These are phyloP conservation scores for Forsythia viridissima DNA, from an alignment of 257 asterid genomes.

Conservation along the genomic window DNA sequence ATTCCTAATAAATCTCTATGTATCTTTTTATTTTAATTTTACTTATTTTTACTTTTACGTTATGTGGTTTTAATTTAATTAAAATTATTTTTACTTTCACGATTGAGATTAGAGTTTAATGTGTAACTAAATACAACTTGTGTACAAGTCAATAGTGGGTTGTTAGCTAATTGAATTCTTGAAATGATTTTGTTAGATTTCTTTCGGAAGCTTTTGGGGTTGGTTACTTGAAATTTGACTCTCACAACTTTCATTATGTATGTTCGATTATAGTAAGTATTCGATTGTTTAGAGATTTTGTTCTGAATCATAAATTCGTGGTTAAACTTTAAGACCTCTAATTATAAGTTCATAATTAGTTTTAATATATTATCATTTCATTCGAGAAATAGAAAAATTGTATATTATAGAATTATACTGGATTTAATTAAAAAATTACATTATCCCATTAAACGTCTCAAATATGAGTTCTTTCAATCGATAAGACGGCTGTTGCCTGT, in stretches of 20 bases:
- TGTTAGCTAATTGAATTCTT: background rate
- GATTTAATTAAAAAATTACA: background rate
- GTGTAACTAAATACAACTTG: no score
- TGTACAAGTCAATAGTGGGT: no score
- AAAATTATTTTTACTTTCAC: no score
- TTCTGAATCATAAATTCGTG: background rate
- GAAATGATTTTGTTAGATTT: background rate
- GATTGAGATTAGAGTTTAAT: no score
- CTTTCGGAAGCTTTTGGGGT: background rate
- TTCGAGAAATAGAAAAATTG: background rate
- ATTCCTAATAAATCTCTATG: background rate
- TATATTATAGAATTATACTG: background rate
- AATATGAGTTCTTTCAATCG: no score
- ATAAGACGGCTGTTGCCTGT: no score
- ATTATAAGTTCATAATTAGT: background rate
- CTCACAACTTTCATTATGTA: background rate
- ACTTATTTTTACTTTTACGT: background rate
- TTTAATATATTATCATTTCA: background rate
- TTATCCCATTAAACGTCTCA: background rate
- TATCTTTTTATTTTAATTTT: background rate
- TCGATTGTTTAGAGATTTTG: background rate
- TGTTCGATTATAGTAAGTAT: background rate
- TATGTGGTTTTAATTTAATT: no score
- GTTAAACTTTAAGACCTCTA: background rate
- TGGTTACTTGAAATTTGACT: slow-evolving; percentile 18